These are phyloP conservation scores for Cylindrotheca fusiformis DNA, from an alignment of 108 stramenopile species.

Conservation along the genomic window DNA sequence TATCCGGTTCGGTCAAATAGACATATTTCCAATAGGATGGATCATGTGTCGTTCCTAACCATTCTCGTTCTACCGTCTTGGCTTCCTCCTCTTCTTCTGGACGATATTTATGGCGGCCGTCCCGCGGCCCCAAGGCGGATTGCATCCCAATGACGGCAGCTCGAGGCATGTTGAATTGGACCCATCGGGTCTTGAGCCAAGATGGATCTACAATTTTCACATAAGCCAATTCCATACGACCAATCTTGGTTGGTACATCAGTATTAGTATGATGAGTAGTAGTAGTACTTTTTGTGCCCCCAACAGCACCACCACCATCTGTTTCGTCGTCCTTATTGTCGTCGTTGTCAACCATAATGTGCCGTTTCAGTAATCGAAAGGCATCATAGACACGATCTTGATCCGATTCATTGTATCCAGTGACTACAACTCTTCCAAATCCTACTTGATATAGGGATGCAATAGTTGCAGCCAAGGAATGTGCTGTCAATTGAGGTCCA, in stretches of 20 bases:
- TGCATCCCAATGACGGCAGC: constrained; percentile 14
- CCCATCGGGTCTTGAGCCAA: not conserved
- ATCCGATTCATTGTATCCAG: constrained; percentile 3
- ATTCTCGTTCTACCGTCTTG: constrained; percentile 1
- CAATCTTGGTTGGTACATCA: not conserved
- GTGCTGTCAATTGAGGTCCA: constrained; percentile 3
- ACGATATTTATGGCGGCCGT: no score
- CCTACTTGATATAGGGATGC: constrained; percentile 1
- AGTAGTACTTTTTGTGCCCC: not conserved
- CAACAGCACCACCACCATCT: not conserved
- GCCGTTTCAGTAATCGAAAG: not conserved
- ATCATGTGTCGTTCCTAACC: not conserved
- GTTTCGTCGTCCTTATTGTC: not conserved
- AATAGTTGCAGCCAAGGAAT: constrained; percentile 8
- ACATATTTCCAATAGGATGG: constrained; percentile 14
- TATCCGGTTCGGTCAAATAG: constrained; percentile 21
- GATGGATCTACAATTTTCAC: not conserved
- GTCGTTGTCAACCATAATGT: not conserved
- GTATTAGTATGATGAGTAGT: not conserved
- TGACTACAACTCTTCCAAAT: constrained; percentile 10
- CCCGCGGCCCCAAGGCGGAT: not conserved
- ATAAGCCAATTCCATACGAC: constrained; percentile 3
- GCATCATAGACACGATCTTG: not conserved
- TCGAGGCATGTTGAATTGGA: not conserved
- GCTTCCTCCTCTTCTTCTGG: not conserved